Percentiles rank a stretch among this genome's conserved stretches.
phyloP scores from a whole-genome alignment of 108 stramenopile genomes.

The Aureococcus anophagefferens region DNA sequence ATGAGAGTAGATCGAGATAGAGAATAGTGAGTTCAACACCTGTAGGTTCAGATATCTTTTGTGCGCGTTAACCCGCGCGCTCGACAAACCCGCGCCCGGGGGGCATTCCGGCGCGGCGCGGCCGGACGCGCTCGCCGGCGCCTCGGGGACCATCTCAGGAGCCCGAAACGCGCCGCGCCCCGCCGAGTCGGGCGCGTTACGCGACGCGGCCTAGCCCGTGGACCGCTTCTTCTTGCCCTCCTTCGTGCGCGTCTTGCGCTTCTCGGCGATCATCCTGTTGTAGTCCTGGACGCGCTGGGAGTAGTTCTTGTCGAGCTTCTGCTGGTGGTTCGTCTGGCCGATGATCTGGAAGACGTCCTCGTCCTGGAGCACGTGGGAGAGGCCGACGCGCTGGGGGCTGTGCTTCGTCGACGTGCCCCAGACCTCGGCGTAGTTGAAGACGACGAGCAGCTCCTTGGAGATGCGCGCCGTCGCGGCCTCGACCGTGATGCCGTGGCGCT shows the following conservation, averaged over 20 bases:
- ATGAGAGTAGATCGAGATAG: too few species aligned
- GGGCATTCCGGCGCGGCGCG: too few species aligned
- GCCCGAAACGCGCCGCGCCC: too few species aligned
- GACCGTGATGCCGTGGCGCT: constrained; percentile 52
- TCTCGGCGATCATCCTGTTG: not conserved
- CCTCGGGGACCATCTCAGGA: too few species aligned
- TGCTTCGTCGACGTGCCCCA: constrained; percentile 95
- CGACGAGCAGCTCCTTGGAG: constrained; percentile 14
- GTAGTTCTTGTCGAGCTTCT: constrained; percentile 82
- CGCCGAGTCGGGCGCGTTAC: too few species aligned
- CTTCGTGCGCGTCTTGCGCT: not conserved
- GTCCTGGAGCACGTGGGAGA: constrained; percentile 77
- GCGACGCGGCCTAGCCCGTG: too few species aligned
- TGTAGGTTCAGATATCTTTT: too few species aligned
- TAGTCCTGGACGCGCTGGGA: constrained; percentile 53
- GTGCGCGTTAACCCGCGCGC: too few species aligned
- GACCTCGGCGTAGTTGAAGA: constrained; percentile 94
- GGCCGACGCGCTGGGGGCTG: constrained; percentile 88
- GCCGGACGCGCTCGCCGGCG: too few species aligned
- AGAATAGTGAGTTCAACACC: too few species aligned
- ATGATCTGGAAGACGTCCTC: constrained; percentile 99
- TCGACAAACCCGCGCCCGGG: too few species aligned
- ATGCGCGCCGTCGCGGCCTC: constrained; percentile 42
- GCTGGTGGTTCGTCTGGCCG: constrained; percentile 85
- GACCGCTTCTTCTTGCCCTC: constrained; percentile 6